phyloP scores from a whole-genome alignment of 179 eudicot species.

The Camellia oleifera region DNA sequence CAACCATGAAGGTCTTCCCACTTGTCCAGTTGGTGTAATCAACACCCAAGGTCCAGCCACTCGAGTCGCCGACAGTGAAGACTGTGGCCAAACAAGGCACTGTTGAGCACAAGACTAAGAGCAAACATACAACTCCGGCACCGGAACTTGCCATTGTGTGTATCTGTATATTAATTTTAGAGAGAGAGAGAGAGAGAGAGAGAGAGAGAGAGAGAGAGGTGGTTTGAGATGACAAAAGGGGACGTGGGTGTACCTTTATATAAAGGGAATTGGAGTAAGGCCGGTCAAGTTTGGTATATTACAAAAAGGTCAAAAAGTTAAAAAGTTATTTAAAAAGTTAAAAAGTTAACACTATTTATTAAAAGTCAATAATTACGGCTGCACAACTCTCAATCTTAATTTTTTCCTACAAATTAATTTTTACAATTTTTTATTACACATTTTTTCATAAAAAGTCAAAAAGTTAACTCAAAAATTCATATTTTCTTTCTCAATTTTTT shows the following conservation, averaged over 20 bases:
- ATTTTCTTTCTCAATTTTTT: too few relatives aligned
- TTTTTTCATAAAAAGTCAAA: too few relatives aligned
- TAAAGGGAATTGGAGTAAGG: slow-evolving; percentile 1
- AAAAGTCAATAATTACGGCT: too few relatives aligned
- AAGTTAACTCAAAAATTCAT: too few relatives aligned
- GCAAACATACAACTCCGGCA: slow-evolving; percentile 17
- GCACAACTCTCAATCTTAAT: too few relatives aligned
- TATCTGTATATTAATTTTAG: neutral
- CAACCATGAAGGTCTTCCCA: slow-evolving; percentile 55
- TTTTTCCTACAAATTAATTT: too few relatives aligned
- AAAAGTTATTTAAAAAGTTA: too few relatives aligned
- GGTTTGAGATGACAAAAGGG: neutral
- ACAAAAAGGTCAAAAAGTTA: too few relatives aligned
- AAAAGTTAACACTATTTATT: too few relatives aligned
- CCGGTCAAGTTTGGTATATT: too few relatives aligned
- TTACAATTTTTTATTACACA: too few relatives aligned
- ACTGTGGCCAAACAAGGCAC: slow-evolving; percentile 33
- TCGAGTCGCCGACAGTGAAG: slow-evolving; percentile 65
- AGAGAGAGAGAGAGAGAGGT: slow-evolving; percentile 5
- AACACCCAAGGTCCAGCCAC: slow-evolving; percentile 65
- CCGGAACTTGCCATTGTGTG: slow-evolving; percentile 16
- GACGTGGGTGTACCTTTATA: slow-evolving; percentile 20
- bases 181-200: slow-evolving; percentile 1
- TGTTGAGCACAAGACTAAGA: neutral
- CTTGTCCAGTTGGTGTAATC: slow-evolving; percentile 65